Conservation (phyloP, 305 asterid genomes). For the Fraxinus floribunda region DNA sequence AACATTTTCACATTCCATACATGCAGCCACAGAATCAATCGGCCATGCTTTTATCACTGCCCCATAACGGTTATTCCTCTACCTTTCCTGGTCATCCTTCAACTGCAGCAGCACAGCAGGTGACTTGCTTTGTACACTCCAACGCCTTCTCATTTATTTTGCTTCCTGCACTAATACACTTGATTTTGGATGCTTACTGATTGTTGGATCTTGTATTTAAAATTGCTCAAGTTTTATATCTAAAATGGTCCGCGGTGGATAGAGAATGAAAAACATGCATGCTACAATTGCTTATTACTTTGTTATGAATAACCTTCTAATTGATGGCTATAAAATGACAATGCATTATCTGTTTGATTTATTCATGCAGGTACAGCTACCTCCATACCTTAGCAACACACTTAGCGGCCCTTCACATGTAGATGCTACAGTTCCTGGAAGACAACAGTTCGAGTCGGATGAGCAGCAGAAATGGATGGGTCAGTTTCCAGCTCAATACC, state of each 20-base stretch:
- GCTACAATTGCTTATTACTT: neutral
- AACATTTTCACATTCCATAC: constrained; percentile 30
- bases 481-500: constrained; percentile 33
- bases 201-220: neutral
- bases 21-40: constrained; percentile 42
- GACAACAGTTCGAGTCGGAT: constrained; percentile 28
- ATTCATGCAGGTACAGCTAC: constrained; percentile 43
- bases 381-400: constrained; percentile 38
- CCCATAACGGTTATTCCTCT: constrained; percentile 46
- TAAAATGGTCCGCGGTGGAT: neutral
- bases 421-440: constrained; percentile 26
- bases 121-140: constrained; percentile 17
- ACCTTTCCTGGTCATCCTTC: constrained; percentile 36
- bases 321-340: neutral
- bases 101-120: constrained; percentile 52
- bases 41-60: constrained; percentile 29
- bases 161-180: neutral
- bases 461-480: constrained; percentile 36
- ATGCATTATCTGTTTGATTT: constrained; percentile 1
- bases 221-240: neutral
- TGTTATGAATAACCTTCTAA: neutral
- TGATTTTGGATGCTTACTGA: neutral
- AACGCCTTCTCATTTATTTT: neutral
- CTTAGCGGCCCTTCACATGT: constrained; percentile 12
- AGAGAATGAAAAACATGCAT: neutral